phyloP scores from a whole-genome alignment of 768 basidiomycete genomes.

The Steccherinum ochraceum region DNA sequence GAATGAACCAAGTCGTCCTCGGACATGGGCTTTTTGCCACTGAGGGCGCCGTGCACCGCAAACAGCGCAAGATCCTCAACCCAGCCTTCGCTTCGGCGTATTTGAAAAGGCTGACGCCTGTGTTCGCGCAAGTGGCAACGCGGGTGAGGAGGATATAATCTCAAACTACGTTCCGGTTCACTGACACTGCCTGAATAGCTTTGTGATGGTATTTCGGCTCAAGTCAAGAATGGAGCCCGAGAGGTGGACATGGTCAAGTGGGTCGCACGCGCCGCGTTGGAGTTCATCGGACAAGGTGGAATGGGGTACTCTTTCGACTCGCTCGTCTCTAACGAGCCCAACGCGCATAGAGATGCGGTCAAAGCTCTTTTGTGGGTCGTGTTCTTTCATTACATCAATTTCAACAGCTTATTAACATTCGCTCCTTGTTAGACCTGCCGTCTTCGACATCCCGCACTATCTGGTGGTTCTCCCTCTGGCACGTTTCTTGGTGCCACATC shows the following conservation, averaged over 20 bases:
- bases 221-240: not conserved
- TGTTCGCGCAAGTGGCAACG: constrained; percentile 4
- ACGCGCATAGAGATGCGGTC: constrained; percentile 12
- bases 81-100: constrained; percentile 13
- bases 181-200: constrained; percentile 11
- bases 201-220: not conserved
- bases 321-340: constrained; percentile 3
- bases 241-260: constrained; percentile 14
- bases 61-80: constrained; percentile 10
- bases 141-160: not conserved
- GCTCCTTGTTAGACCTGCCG: no score
- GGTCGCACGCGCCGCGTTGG: constrained; percentile 13
- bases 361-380: constrained; percentile 12
- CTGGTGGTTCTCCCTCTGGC: no score
- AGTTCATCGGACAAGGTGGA: constrained; percentile 17
- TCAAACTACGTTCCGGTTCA: constrained; percentile 12
- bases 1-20: no score
- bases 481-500: no score
- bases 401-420: not conserved
- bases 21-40: no score
- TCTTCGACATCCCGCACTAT: no score
- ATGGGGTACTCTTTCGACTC: constrained; percentile 16
- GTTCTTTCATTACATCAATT: not conserved
- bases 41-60: constrained; percentile 8
- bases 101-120: constrained; percentile 14